Base-by-base conservation (phyloP, 2,329 filamentous ascomycete species). In the Monosporascus sp. region DNA sequence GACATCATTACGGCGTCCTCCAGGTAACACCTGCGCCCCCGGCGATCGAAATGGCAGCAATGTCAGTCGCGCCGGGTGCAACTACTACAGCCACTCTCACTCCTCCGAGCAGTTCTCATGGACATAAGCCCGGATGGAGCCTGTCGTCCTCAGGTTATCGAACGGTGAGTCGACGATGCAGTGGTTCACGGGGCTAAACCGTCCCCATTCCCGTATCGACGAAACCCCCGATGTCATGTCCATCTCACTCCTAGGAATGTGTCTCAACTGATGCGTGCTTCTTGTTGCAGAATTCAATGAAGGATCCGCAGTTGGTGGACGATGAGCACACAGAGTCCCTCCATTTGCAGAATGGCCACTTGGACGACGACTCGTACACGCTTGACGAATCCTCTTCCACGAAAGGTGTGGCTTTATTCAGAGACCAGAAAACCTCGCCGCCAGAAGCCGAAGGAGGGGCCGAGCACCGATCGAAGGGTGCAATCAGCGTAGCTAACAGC, bases 101-200 rank as follows among this genome's bases (percentile, higher is more conserved):
- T 56, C 75, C 77, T 53, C 73, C 78, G 17, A 72, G 71, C 58
- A 79, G 75, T 63, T 74, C 74, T 52, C 74, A 81, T 63, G 78
- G 72, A 47, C 72, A 77, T 46, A 71, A 69, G 39, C 69, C 72
- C 48, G 62, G 71, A 22, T 82, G 79, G 79, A 65, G 64, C 53
- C 60, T 64, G 43, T 39, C 53, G 46, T 54, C 59, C 36, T 60
- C 57, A 44, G 56, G 54, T 48, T 56, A 62, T 57, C 59, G 64
- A 54, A 61, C 67, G 56, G 66, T 69, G 47, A 60, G 64, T 61
- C 11, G 31, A 35, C 9, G 14, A 35, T 35, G 25, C 20, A 20
- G n/a, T 39, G 44, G 37, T 14, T 47, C 35, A 15, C 24, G 9
- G 9, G 38, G 36, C 37, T 6, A 27, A n/a, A 7, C 22, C 25